Conservation (phyloP, 2,329 filamentous ascomycete species). For the Xylariales sp. region DNA sequence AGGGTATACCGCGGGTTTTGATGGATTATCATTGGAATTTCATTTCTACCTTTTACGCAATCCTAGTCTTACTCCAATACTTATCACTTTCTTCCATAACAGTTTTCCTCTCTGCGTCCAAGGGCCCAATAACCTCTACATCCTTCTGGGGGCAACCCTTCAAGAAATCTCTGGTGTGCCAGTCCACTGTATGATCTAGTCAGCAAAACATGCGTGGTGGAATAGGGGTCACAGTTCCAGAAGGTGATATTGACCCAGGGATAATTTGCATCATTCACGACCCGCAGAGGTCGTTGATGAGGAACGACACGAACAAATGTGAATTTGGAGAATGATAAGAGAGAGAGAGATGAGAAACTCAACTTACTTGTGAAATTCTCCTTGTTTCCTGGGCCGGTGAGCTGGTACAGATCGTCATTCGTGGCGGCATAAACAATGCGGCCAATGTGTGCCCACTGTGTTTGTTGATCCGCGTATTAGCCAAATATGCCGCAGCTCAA, state of each 20-base stretch:
- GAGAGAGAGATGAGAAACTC: neutral
- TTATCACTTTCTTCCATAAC: constrained; percentile 39
- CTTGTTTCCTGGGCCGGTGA: constrained; percentile 42
- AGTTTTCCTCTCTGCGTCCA: constrained; percentile 36
- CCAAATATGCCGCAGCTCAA: too few relatives aligned
- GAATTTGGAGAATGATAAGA: too few relatives aligned
- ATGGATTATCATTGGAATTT: neutral
- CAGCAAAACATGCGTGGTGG: too few relatives aligned
- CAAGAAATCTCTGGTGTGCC: constrained; percentile 43
- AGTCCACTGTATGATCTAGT: constrained; percentile 27
- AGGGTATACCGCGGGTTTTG: too few relatives aligned
- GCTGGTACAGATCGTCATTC: constrained; percentile 37
- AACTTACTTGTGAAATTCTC: constrained; percentile 41
- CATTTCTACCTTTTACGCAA: neutral
- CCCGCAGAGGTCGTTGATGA: too few relatives aligned
- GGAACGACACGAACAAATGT: too few relatives aligned
- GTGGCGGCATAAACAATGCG: constrained; percentile 45
- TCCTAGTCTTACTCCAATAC: constrained; percentile 36
- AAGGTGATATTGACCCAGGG: too few relatives aligned
- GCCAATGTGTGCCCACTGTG: constrained; percentile 46
- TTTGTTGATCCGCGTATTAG: neutral
- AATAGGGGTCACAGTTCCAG: too few relatives aligned
- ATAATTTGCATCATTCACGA: too few relatives aligned
- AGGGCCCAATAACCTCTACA: constrained; percentile 44
- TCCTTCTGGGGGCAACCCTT: constrained; percentile 39